Conservation (phyloP, 129 eudicot species). For the Chrysanthemum lavandulifolium region DNA sequence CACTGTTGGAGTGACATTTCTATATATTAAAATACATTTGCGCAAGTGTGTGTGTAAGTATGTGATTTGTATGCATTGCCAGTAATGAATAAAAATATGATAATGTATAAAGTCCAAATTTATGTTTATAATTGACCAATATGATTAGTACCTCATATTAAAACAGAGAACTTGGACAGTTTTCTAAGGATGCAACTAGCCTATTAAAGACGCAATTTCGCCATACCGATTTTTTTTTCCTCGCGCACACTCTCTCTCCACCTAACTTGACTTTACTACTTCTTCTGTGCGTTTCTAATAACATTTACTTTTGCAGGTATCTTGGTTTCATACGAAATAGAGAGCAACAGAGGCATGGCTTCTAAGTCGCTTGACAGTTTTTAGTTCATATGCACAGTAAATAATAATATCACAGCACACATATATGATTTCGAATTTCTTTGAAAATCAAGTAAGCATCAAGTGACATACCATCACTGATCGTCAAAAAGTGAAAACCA, state of each 20-base stretch:
- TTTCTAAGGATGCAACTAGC: constrained; percentile 32
- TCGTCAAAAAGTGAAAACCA: background rate
- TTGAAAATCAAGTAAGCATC: constrained; percentile 6
- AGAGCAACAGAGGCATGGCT: constrained; percentile 33
- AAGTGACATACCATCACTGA: constrained; percentile 25
- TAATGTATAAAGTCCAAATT: constrained; percentile 28
- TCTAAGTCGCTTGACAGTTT: constrained; percentile 19
- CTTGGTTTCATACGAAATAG: constrained; percentile 14
- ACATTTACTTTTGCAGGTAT: background rate
- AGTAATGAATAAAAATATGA: constrained; percentile 11
- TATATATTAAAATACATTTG: constrained; percentile 19
- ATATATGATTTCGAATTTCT: background rate
- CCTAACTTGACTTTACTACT: constrained; percentile 27
- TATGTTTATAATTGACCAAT: constrained; percentile 29
- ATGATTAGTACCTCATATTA: constrained; percentile 41
- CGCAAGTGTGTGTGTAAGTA: constrained; percentile 24
- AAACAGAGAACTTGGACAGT: constrained; percentile 63
- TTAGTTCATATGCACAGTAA: constrained; percentile 15
- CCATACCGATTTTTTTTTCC: constrained; percentile 45
- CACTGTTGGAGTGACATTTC: constrained; percentile 32
- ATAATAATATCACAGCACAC: background rate
- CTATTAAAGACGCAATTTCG: constrained; percentile 45
- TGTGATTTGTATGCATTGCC: constrained; percentile 14
- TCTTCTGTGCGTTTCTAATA: constrained; percentile 32
- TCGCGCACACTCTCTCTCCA: constrained; percentile 3